A percentile compares a stretch with the other conserved stretches of the same genome.
These are phyloP conservation scores for sweet orange (Citrus sinensis) DNA, from an alignment of 345 rosid genomes.

Conservation along the genomic window DNA sequence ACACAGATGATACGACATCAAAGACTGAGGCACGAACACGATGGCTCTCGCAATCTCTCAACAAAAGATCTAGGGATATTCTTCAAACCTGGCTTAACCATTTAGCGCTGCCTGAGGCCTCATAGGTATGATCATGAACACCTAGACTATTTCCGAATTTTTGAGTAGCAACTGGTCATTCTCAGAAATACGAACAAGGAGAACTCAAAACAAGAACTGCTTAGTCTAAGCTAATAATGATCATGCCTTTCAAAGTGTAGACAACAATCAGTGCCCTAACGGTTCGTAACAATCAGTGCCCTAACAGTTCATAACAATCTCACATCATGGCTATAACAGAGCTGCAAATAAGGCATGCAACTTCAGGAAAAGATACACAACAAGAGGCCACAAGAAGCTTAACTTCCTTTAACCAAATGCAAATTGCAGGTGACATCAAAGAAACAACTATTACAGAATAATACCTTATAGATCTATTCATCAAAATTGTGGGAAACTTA, in stretches of 20 bases:
- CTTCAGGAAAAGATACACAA: neutral
- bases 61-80: too few species aligned
- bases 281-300: neutral
- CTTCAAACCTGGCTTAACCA: too few species aligned
- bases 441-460: neutral
- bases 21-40: neutral
- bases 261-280: neutral
- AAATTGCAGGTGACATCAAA: neutral
- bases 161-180: too few species aligned
- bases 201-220: too few species aligned
- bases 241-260: neutral
- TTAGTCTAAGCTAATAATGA: neutral
- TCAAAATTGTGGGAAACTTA: neutral
- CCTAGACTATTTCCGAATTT: too few species aligned
- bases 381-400: neutral
- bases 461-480: neutral
- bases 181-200: too few species aligned
- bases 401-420: neutral
- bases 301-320: neutral
- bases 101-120: too few species aligned
- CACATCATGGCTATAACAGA: neutral
- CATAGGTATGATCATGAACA: too few species aligned
- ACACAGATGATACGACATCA: neutral
- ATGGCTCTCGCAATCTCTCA: neutral
- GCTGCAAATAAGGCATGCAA: neutral